Evolutionary conservation across 106 monocot genomes (phyloP), one percentile per base, ranked within the genome.

Genomic region (Iris macrosiphon): DNA sequence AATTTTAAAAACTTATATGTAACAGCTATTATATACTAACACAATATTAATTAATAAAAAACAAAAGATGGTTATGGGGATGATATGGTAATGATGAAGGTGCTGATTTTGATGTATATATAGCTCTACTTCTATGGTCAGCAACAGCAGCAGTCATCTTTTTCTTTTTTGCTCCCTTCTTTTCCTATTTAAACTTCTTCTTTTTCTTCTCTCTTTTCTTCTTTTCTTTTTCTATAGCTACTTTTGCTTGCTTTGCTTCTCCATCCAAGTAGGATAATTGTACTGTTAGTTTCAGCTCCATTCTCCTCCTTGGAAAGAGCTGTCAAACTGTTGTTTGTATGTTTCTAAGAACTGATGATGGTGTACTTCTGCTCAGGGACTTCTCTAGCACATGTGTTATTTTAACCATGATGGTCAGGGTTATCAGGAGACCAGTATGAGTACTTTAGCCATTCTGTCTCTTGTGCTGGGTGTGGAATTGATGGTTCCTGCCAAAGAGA

Each of bases 361-460:
- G 32, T 47, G 39, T 28, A 41, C 17, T 28, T 37, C 8, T 47
- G 32, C 42, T 44, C 16, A 49, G 28, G 41, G n/a, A 43, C 66
- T 48, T 45, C 11, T 43, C 52, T 56, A n/a, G n/a, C n/a, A n/a
- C 10, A 21, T 54, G 65, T 73, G 47, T 57, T 72, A 49, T n/a
- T n/a, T 59, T 84, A 90, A 49, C 89, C 81, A 90, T 84, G 89
- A 68, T 84, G 90, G 78, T 84, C 78, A 46, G 68, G 81, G 69
- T 79, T 85, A 69, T 82, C 85, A 85, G 80, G 78, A 63, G 81
- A 59, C 91, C 91, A 91, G 66, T 91, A 90, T 31, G 79, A 69
- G 69, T 91, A 79, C 70, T 72, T 70, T 51, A 79, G 63, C 91
- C 91, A 91, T 79, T 85, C 85, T 81, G 81, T 67, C 78, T 81